Percentiles rank a stretch among this genome's conserved stretches.
phyloP scores from a whole-genome alignment of 768 basidiomycete species.

The Xerocomellus intermedius region DNA sequence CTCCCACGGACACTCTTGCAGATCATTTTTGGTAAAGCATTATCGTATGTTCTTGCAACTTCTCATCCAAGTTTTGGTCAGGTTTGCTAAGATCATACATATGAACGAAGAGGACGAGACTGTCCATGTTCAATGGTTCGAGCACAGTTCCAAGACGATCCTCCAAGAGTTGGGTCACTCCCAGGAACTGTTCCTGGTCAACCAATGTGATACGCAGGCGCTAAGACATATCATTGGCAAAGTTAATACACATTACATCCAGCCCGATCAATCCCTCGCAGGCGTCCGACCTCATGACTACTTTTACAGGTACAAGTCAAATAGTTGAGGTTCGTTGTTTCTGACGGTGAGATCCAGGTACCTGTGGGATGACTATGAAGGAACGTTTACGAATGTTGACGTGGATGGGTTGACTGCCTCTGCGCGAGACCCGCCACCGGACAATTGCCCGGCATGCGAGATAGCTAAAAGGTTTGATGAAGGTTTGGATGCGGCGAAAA shows the following conservation, averaged over 20 bases:
- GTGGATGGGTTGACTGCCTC: conserved; percentile 14
- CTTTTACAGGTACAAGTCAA: conserved; percentile 53
- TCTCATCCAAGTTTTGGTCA: conserved; percentile 25
- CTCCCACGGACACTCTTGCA: conserved; percentile 41
- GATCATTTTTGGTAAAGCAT: conserved; percentile 62
- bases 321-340: neutral
- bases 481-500: conserved; percentile 26
- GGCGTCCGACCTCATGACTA: conserved; percentile 40
- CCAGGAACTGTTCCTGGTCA: conserved; percentile 63
- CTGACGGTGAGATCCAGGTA: conserved; percentile 38
- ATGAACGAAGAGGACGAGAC: conserved; percentile 42
- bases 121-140: conserved; percentile 73
- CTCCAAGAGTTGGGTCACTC: conserved; percentile 58
- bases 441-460: conserved; percentile 56
- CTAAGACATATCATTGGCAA: conserved; percentile 47
- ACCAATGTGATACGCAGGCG: conserved; percentile 48
- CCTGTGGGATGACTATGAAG: conserved; percentile 45
- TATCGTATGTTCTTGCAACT: neutral
- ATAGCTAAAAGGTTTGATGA: conserved; percentile 32
- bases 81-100: conserved; percentile 67
- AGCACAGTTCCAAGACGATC: conserved; percentile 64
- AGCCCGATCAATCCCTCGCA: conserved; percentile 24
- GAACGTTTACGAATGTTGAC: conserved; percentile 46
- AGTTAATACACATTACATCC: conserved; percentile 41
- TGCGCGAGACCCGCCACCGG: conserved; percentile 32